These are phyloP conservation scores for Flagelloscypha sp. DNA, from an alignment of 768 basidiomycete genomes.

Conservation along the genomic window DNA sequence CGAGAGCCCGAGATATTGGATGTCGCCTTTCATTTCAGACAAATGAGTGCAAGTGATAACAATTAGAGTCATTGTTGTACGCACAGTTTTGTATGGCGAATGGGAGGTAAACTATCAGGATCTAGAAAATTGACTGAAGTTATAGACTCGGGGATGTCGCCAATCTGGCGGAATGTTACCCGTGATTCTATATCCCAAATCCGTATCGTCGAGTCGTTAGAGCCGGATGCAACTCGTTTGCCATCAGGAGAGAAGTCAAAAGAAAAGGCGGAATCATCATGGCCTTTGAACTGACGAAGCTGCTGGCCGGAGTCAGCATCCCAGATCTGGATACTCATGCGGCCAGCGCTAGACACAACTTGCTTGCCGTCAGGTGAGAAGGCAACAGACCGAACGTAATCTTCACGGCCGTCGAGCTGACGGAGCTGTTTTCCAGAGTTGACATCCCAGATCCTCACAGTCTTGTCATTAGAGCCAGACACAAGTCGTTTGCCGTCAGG, in stretches of 20 bases:
- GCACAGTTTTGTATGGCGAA: no score
- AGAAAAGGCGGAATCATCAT: not conserved
- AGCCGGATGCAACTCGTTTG: slow-evolving; percentile 6
- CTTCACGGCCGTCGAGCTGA: slow-evolving; percentile 8
- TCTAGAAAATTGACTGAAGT: no score
- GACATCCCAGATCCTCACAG: no score
- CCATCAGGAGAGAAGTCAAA: slow-evolving; percentile 11
- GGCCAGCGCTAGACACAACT: slow-evolving; percentile 7
- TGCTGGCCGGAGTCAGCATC: slow-evolving; percentile 4
- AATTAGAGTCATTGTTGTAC: no score
- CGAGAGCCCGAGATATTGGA: no score
- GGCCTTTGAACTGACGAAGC: not conserved
- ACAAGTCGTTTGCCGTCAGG: slow-evolving; percentile 32
- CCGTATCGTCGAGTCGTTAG: slow-evolving; percentile 5
- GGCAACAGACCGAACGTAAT: slow-evolving; percentile 1
- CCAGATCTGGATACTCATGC: slow-evolving; percentile 8
- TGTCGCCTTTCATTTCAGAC: no score
- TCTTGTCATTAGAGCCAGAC: slow-evolving; percentile 6
- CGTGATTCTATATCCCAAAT: slow-evolving; percentile 9
- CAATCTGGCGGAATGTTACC: not conserved
- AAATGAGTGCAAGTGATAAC: no score
- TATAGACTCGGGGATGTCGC: not conserved
- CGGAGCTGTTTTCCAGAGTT: no score
- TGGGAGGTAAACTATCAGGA: no score
- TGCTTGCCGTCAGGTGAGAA: slow-evolving; percentile 8